phyloP scores from a whole-genome alignment of 139 green algal genomes.

The Pseudopediastrum boryanum region DNA sequence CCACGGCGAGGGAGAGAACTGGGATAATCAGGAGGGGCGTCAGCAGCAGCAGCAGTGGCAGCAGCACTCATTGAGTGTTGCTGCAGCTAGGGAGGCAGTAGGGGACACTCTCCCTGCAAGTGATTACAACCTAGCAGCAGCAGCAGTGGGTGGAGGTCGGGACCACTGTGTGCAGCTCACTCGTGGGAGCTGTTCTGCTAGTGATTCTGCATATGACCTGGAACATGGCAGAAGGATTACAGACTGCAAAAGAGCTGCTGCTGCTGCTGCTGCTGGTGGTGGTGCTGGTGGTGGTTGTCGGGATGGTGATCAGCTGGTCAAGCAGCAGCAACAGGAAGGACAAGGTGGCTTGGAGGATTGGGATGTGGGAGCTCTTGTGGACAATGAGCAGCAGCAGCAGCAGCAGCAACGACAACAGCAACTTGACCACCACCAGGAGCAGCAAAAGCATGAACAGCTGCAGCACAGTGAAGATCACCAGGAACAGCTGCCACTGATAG shows the following conservation, averaged over 20 bases:
- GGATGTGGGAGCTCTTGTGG: neutral
- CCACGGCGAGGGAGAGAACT: neutral
- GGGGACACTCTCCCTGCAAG: neutral
- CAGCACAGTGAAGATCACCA: neutral
- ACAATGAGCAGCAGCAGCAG: neutral
- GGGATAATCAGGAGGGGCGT: neutral
- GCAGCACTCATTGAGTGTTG: neutral
- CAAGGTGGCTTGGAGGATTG: neutral
- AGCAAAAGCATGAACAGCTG: conserved; percentile 1
- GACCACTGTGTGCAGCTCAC: neutral
- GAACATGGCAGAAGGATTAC: too few species aligned
- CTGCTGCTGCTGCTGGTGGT: neutral
- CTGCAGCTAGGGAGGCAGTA: neutral
- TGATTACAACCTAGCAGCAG: neutral
- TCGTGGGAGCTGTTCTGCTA: too few species aligned
- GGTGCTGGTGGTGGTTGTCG: neutral
- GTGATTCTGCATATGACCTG: conserved; percentile 3
- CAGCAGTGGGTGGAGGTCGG: neutral
- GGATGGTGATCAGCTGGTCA: neutral
- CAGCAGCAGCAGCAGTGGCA: neutral
- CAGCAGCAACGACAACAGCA: neutral
- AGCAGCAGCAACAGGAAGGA: conserved; percentile 3
- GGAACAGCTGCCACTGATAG: neutral
- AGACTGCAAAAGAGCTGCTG: too few species aligned
- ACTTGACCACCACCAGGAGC: neutral